These are phyloP conservation scores for Fusarium nygamai DNA, from an alignment of 2,329 filamentous ascomycete species.

Conservation along the genomic window DNA sequence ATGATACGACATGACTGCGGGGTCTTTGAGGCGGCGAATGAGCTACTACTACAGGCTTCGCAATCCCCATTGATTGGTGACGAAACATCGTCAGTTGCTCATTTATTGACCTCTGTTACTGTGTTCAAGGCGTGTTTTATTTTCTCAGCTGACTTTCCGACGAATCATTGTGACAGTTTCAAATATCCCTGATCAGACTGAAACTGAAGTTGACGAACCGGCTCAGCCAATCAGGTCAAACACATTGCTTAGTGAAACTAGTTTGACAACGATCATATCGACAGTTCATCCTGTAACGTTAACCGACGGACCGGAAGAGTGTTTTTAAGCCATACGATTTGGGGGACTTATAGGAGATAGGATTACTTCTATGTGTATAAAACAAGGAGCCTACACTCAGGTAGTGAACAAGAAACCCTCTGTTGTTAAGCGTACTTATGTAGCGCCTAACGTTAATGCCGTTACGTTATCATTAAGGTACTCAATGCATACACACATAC, in stretches of 20 bases:
- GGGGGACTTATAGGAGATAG: not conserved
- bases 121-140: not conserved
- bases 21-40: conserved; percentile 19
- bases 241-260: not conserved
- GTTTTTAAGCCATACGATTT: not conserved
- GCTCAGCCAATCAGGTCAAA: conserved; percentile 6
- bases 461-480: not conserved
- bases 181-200: not conserved
- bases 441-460: no score
- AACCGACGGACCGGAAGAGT: not conserved
- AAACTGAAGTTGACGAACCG: conserved; percentile 12
- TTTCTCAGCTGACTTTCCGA: not conserved
- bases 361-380: not conserved
- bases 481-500: not conserved
- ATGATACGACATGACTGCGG: conserved; percentile 26
- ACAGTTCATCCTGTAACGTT: not conserved
- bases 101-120: not conserved
- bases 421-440: not conserved
- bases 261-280: not conserved
- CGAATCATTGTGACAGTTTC: conserved; percentile 4
- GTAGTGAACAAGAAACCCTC: not conserved
- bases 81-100: not conserved
- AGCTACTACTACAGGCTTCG: not conserved
- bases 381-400: no score
- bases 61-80: conserved; percentile 3